Evolutionary conservation across 306 rosid species (phyloP).

Genomic region (Hippophae gyantsensis): DNA sequence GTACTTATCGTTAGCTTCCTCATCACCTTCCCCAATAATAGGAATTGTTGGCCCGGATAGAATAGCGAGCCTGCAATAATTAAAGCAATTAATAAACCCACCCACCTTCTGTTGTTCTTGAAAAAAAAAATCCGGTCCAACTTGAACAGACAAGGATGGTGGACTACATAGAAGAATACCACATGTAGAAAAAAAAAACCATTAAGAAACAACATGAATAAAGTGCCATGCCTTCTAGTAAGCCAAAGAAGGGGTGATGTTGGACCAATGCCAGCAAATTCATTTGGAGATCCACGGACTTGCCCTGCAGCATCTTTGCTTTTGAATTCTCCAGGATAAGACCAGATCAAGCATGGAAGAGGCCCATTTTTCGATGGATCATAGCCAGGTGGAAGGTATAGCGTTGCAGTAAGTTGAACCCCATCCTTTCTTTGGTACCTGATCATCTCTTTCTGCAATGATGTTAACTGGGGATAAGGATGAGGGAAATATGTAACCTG

Average conservation of each 20-base stretch:
- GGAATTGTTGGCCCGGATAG: conserved; percentile 97
- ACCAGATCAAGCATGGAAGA: conserved; percentile 95
- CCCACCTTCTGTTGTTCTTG: conserved; percentile 9
- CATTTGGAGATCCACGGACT: conserved; percentile 98
- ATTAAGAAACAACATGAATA: conserved; percentile 18
- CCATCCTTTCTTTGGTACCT: conserved; percentile 96
- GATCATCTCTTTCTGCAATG: conserved; percentile 93
- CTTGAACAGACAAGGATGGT: too few relatives aligned
- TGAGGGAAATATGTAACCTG: conserved; percentile 91
- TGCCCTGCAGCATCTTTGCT: conserved; percentile 99
- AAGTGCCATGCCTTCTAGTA: conserved; percentile 59
- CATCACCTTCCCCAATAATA: conserved; percentile 89
- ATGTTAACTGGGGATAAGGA: conserved; percentile 92
- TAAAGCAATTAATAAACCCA: conserved; percentile 23
- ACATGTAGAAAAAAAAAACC: not conserved
- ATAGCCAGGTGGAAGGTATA: conserved; percentile 90
- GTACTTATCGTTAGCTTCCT: conserved; percentile 96
- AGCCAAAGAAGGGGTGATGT: conserved; percentile 98
- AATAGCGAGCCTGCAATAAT: conserved; percentile 74
- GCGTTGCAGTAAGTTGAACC: conserved; percentile 91
- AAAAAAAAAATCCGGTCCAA: too few relatives aligned
- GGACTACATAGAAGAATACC: too few relatives aligned
- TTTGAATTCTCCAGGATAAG: conserved; percentile 97
- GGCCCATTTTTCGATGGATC: conserved; percentile 84
- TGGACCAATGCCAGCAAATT: conserved; percentile 91